These are phyloP conservation scores for Umbelopsis ramanniana DNA, from an alignment of 192 early-diverging fungal genomes.

Conservation along the genomic window DNA sequence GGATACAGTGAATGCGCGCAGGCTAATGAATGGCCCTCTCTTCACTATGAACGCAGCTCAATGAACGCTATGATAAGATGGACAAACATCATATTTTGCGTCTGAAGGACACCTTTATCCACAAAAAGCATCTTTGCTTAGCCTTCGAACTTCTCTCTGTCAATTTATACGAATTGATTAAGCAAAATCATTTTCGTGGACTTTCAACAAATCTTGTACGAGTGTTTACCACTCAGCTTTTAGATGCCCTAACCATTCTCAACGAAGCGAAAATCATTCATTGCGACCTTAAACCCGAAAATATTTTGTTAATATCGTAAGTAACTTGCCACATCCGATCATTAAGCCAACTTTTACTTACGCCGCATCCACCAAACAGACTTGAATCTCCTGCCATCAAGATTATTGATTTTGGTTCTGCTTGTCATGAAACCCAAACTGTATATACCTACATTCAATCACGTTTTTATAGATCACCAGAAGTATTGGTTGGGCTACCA, in stretches of 20 bases:
- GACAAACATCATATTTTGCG: slow-evolving; percentile 91
- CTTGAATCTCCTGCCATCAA: slow-evolving; percentile 93
- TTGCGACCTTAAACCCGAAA: slow-evolving; percentile 99
- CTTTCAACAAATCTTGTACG: slow-evolving; percentile 92
- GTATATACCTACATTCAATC: slow-evolving; percentile 99
- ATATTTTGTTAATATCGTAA: slow-evolving; percentile 88
- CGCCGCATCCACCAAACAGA: slow-evolving; percentile 37
- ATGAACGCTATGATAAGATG: slow-evolving; percentile 83
- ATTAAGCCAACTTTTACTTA: not conserved
- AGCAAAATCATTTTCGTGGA: slow-evolving; percentile 96
- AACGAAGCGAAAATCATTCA: slow-evolving; percentile 93
- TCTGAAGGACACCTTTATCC: slow-evolving; percentile 92
- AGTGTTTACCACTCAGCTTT: slow-evolving; percentile 90
- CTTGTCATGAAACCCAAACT: slow-evolving; percentile 93
- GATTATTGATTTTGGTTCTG: slow-evolving; percentile 99
- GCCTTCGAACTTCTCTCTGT: slow-evolving; percentile 97
- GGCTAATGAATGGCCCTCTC: slow-evolving; percentile 7
- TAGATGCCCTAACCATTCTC: slow-evolving; percentile 88
- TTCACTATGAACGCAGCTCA: slow-evolving; percentile 61
- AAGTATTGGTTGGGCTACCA: slow-evolving; percentile 92
- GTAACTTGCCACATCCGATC: slow-evolving; percentile 18
- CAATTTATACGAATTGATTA: slow-evolving; percentile 98
- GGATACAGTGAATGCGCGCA: not conserved
- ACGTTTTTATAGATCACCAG: slow-evolving; percentile 94
- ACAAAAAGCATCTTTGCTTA: slow-evolving; percentile 91